Evolutionary conservation across 176 grass and related monocot species (phyloP), one percentile per base, ranked within the genome.

Genomic region (Chrysopogon serrulatus): DNA sequence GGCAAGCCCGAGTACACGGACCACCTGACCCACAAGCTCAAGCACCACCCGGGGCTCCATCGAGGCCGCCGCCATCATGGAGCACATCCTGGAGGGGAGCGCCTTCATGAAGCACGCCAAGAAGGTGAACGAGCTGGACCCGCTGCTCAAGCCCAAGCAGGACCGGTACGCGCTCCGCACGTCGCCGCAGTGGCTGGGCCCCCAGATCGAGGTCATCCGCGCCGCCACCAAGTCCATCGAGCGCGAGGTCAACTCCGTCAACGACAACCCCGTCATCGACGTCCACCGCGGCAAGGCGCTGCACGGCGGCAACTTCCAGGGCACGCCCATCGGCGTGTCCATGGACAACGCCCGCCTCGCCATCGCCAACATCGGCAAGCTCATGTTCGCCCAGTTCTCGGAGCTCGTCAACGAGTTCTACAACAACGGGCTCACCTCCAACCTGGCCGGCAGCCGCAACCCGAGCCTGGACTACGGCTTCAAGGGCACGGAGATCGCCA

Each of bases 361-460:
- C 63, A 86, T 98, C 27, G 95, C 95, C 71, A 92, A 90, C 72
- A 95, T 98, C 23, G 95, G 95, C 32, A 98, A 98, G 79, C 92
- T 98, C 68, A 98, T 98, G 90, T 98, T 98, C 73, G 95, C 95
- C 31, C 95, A 98, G 84, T 98, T 98, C 88, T 98, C 95, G 0
- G 95, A 98, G 89, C 90, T 98, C 8, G 95, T 98, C 5, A 98
- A 98, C 74, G 95, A 98, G 69, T 98, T 98, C 83, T 98, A 98
- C 92, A 98, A 98, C 95, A 98, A 98, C 63, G 95, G 95, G 6
- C 70, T 98, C 31, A 92, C 95, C 12, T 98, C 95, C 37, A 98
- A 98, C 81, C 86, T 98, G 12, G 91, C 95, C 8, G 92, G 95
- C 26, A 92, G 95, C 37, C 90, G 95, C 73, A 93, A 98, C 88